Conservation (phyloP, 257 asterid genomes). For the Mitragyna speciosa region DNA sequence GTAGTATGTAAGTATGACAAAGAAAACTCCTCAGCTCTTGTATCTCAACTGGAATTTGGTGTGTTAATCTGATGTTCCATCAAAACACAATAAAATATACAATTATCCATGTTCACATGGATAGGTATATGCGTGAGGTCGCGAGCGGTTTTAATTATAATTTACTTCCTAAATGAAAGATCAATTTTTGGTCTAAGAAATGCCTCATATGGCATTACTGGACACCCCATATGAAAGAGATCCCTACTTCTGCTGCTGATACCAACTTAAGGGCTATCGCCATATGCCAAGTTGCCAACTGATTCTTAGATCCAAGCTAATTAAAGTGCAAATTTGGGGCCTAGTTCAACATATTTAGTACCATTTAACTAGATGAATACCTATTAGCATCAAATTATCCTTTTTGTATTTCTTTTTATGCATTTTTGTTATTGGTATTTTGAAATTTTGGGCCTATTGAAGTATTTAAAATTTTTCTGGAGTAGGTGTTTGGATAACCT, state of each 20-base stretch:
- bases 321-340: neutral
- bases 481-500: neutral
- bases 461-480: neutral
- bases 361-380: neutral
- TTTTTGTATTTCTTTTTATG: neutral
- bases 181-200: slow-evolving; percentile 16
- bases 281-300: slow-evolving; percentile 16
- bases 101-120: slow-evolving; percentile 24
- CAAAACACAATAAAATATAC: neutral
- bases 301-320: neutral
- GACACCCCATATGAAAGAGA: slow-evolving; percentile 28
- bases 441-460: neutral
- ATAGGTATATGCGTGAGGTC: slow-evolving; percentile 5
- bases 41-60: neutral
- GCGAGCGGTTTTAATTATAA: slow-evolving; percentile 7
- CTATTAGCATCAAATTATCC: neutral
- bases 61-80: neutral
- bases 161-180: neutral
- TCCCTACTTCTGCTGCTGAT: slow-evolving; percentile 24
- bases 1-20: neutral
- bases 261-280: slow-evolving; percentile 5
- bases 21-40: neutral
- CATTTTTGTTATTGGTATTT: neutral
- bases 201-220: slow-evolving; percentile 31
- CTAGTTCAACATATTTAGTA: neutral